Percentiles rank a stretch among this genome's conserved stretches.
Evolutionary conservation across 2,329 filamentous ascomycete species (phyloP).

Genomic region (Botrytis pseudocinerea): DNA sequence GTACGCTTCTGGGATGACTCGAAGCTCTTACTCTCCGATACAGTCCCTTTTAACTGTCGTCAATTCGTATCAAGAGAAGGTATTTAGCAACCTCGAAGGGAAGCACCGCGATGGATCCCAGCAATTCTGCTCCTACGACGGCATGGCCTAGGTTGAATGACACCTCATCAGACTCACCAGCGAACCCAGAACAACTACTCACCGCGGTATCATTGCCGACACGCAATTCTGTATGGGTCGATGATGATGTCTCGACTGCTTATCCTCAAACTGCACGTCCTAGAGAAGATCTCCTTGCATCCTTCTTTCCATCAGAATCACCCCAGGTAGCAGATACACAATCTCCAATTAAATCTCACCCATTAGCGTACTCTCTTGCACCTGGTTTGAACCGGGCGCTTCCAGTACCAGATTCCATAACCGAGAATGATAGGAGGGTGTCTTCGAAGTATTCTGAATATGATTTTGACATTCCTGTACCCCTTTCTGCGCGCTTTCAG

Average conservation of each 20-base stretch:
- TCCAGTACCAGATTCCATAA: not conserved
- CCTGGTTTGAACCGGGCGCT: too few relatives aligned
- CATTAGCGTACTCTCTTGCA: not conserved
- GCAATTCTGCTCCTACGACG: not conserved
- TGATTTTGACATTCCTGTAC: not conserved
- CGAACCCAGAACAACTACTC: not conserved
- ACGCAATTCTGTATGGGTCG: not conserved
- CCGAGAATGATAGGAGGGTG: not conserved
- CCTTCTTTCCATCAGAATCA: not conserved
- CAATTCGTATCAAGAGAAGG: too few relatives aligned
- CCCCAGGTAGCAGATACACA: not conserved
- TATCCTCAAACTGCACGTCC: not conserved
- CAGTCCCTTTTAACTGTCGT: not conserved
- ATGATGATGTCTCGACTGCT: not conserved
- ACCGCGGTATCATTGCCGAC: not conserved
- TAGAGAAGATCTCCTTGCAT: not conserved
- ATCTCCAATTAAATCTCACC: not conserved
- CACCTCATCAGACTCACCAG: not conserved
- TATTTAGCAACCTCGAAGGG: not conserved
- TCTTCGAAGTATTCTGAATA: not conserved
- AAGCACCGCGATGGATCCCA: not conserved
- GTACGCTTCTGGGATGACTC: not conserved
- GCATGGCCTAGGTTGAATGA: conserved; percentile 11
- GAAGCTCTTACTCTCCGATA: not conserved
- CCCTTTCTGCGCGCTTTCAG: not conserved